A percentile compares a stretch with the other conserved stretches of the same genome.
Evolutionary conservation across 768 basidiomycete genomes (phyloP).

Genomic region (Omphalotus guepiniiformis): DNA sequence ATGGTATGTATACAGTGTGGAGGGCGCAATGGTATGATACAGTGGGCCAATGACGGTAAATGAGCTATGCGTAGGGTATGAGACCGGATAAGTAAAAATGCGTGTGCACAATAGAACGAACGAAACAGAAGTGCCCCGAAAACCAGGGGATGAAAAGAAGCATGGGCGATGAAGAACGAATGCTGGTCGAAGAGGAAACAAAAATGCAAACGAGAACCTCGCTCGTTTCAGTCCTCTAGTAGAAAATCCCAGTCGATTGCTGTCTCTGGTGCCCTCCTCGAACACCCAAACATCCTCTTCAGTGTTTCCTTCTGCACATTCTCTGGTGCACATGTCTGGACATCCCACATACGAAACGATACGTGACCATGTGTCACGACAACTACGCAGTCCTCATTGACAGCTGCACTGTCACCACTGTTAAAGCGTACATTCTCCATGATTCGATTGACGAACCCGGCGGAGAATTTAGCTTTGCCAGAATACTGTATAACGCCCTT

Average conservation of each 20-base stretch:
- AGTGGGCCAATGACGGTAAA: too few species aligned
- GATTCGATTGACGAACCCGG: slow-evolving; percentile 72
- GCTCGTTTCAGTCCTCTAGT: slow-evolving; percentile 64
- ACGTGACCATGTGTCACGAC: slow-evolving; percentile 58
- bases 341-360: slow-evolving; percentile 78
- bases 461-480: slow-evolving; percentile 54
- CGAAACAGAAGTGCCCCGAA: too few species aligned
- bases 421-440: slow-evolving; percentile 46
- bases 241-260: slow-evolving; percentile 77
- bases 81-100: too few species aligned
- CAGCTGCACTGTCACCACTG: slow-evolving; percentile 23
- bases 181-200: slow-evolving; percentile 1
- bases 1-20: too few species aligned
- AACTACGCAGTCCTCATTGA: slow-evolving; percentile 57
- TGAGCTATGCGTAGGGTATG: too few species aligned
- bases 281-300: slow-evolving; percentile 60
- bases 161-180: too few species aligned
- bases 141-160: too few species aligned
- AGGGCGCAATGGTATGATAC: too few species aligned
- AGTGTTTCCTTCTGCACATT: slow-evolving; percentile 55
- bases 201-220: background rate
- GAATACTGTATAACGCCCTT: slow-evolving; percentile 58
- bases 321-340: slow-evolving; percentile 61
- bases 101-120: too few species aligned
- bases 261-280: slow-evolving; percentile 50